phyloP scores from a whole-genome alignment of 345 rosid genomes.

The Gynandropsis gynandra region DNA sequence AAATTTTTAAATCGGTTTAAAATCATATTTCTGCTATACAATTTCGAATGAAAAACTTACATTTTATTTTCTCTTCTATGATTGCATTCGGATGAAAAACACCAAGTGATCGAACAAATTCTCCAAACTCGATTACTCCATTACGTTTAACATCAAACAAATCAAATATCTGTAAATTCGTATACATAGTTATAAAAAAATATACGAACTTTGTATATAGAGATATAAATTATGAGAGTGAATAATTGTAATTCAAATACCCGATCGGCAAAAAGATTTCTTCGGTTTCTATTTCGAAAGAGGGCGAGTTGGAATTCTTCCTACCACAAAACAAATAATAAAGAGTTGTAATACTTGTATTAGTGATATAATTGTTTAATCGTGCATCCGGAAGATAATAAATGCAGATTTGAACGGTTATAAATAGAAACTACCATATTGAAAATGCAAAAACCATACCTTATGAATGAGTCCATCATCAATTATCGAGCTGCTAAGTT shows the following conservation, averaged over 20 bases:
- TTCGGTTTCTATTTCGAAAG: conserved; percentile 60
- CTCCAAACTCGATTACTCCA: conserved; percentile 89
- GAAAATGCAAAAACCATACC: no score
- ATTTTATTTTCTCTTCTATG: conserved; percentile 54
- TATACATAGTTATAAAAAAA: conserved; percentile 3
- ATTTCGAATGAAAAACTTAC: conserved; percentile 32
- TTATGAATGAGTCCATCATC: conserved; percentile 87
- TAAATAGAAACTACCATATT: no score
- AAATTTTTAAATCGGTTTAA: no score
- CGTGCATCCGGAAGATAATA: no score
- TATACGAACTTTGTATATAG: not conserved
- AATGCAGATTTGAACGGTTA: no score
- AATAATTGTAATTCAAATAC: no score
- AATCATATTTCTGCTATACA: not conserved
- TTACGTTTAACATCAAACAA: conserved; percentile 79
- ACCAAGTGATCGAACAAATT: conserved; percentile 78
- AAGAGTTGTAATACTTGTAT: no score
- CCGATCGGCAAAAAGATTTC: conserved; percentile 87
- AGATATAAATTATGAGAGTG: no score
- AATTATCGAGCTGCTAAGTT: conserved; percentile 74
- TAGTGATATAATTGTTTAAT: no score
- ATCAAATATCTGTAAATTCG: conserved; percentile 54
- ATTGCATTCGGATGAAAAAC: conserved; percentile 78
- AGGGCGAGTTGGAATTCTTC: conserved; percentile 93
- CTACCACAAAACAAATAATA: no score